Evolutionary conservation across 108 stramenopile genomes (phyloP).

Genomic region (Discostella pseudostelligera): DNA sequence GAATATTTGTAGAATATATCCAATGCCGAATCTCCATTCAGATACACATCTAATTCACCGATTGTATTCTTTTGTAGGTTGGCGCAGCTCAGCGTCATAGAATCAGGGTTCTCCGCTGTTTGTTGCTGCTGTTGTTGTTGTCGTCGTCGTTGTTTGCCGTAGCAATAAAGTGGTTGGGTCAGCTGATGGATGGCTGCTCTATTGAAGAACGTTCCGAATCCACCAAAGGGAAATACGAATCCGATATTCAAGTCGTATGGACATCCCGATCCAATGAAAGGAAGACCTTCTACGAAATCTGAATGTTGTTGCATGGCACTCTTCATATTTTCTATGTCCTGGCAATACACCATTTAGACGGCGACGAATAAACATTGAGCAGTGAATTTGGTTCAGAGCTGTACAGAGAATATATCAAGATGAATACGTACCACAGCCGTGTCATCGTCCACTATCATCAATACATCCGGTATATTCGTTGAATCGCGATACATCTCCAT

Average conservation of each 20-base stretch:
- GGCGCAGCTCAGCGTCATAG: slow-evolving; percentile 5
- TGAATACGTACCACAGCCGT: slow-evolving; percentile 9
- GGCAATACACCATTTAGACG: not conserved
- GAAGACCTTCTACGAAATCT: not conserved
- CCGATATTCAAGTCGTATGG: slow-evolving; percentile 1
- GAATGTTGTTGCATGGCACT: not conserved
- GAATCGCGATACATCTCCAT: slow-evolving; percentile 4
- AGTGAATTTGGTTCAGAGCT: too few species aligned
- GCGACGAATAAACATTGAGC: too few species aligned
- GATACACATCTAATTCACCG: slow-evolving; percentile 22
- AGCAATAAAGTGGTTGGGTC: slow-evolving; percentile 19
- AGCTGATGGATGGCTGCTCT: slow-evolving; percentile 14
- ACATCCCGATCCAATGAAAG: slow-evolving; percentile 9
- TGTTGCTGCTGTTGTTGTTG: too few species aligned
- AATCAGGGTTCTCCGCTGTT: not conserved
- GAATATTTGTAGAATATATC: slow-evolving; percentile 32
- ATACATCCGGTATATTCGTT: slow-evolving; percentile 11
- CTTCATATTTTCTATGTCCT: slow-evolving; percentile 10
- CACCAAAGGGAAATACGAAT: slow-evolving; percentile 22
- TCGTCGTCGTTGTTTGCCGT: too few species aligned
- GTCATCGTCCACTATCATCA: slow-evolving; percentile 31
- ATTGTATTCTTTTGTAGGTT: slow-evolving; percentile 10
- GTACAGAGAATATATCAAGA: not conserved
- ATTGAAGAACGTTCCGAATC: slow-evolving; percentile 24
- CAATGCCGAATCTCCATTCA: slow-evolving; percentile 11